These are phyloP conservation scores for Cystofilobasidium bisporidii DNA, from an alignment of 768 basidiomycete species.

Conservation along the genomic window DNA sequence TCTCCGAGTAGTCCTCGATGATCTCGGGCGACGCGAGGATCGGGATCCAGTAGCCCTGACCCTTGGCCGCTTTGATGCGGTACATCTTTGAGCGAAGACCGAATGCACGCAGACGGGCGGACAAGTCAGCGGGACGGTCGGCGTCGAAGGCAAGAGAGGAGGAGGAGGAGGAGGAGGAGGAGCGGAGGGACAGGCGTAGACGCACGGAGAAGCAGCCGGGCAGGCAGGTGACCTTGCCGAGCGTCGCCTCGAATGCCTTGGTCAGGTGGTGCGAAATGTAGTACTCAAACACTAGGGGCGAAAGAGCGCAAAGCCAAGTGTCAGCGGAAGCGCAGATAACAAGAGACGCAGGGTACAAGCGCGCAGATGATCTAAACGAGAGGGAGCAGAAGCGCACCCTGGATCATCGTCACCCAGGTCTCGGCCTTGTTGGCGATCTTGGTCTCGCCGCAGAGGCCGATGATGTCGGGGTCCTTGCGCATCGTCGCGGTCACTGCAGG, in stretches of 20 bases:
- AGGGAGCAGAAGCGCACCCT: slow-evolving; percentile 54
- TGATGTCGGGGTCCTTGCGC: slow-evolving; percentile 94
- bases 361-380: slow-evolving; percentile 9
- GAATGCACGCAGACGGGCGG: no score
- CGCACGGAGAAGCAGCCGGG: slow-evolving; percentile 74
- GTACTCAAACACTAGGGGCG: slow-evolving; percentile 99
- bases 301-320: no score
- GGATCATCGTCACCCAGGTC: slow-evolving; percentile 99
- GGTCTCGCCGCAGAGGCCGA: slow-evolving; percentile 98
- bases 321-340: no score
- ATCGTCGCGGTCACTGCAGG: slow-evolving; percentile 93
- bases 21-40: slow-evolving; percentile 97
- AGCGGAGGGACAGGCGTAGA: neutral
- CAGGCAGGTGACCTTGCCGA: slow-evolving; percentile 97
- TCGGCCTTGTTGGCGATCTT: slow-evolving; percentile 99
- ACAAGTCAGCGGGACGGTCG: no score
- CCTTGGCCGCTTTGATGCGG: slow-evolving; percentile 98
- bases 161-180: neutral
- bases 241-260: slow-evolving; percentile 99
- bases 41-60: slow-evolving; percentile 95
- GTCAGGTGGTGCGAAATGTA: slow-evolving; percentile 99
- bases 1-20: slow-evolving; percentile 97
- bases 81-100: slow-evolving; percentile 62
- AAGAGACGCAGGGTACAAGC: neutral
- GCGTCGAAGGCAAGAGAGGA: no score